Evolutionary conservation across 805 yeast species (phyloP).

Genomic region (Isabelozyma pseudorhagii): DNA sequence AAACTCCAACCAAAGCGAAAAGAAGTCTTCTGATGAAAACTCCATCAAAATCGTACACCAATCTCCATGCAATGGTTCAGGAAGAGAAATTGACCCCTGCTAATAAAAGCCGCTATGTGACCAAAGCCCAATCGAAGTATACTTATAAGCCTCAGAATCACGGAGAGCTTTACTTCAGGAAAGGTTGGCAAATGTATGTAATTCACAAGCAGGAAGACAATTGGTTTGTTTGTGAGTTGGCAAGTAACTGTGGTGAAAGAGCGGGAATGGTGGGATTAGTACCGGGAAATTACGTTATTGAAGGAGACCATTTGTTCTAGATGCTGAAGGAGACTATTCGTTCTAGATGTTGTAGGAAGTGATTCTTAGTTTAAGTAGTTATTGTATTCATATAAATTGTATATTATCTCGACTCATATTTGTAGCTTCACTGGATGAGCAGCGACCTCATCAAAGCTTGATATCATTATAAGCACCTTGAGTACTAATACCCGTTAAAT

Average conservation of each 20-base stretch:
- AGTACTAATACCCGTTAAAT: too few relatives aligned
- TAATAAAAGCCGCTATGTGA: constrained; percentile 23
- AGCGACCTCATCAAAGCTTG: too few relatives aligned
- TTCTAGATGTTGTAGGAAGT: too few relatives aligned
- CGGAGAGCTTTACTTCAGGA: constrained; percentile 39
- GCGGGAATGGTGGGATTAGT: constrained; percentile 39
- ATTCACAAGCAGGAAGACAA: constrained; percentile 42
- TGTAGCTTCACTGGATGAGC: too few relatives aligned
- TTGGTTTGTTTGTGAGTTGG: constrained; percentile 44
- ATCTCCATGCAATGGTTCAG: constrained; percentile 26
- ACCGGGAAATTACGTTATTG: constrained; percentile 41
- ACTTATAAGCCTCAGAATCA: constrained; percentile 38
- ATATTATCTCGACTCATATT: too few relatives aligned
- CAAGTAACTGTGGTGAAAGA: constrained; percentile 26
- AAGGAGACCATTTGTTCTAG: constrained; percentile 18
- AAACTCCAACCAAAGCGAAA: not conserved
- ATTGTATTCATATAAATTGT: too few relatives aligned
- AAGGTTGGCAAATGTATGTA: constrained; percentile 41
- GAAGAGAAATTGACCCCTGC: constrained; percentile 24
- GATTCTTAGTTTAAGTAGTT: too few relatives aligned
- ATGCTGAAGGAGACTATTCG: constrained; percentile 24
- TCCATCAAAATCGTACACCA: constrained; percentile 32
- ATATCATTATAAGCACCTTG: too few relatives aligned
- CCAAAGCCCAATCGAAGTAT: constrained; percentile 38
- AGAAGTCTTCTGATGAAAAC: constrained; percentile 25